A percentile compares a stretch with the other conserved stretches of the same genome.
Evolutionary conservation across 306 rosid species (phyloP).

Genomic region (Benincasa hispida): DNA sequence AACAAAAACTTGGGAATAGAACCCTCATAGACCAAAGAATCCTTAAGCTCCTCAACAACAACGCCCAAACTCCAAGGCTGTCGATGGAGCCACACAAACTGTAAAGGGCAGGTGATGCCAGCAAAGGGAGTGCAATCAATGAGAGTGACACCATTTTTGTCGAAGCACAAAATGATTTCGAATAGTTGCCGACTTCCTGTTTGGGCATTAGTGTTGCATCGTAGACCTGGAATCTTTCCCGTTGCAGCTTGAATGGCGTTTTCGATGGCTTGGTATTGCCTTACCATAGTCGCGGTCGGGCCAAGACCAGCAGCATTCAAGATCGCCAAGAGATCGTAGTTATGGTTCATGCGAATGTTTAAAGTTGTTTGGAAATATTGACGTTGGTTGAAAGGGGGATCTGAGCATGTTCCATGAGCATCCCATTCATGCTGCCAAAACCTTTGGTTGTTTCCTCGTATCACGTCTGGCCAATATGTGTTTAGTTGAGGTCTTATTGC

Average conservation of each 20-base stretch:
- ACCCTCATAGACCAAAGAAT: neutral
- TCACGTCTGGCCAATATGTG: neutral
- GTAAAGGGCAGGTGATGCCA: neutral
- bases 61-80: neutral
- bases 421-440: neutral
- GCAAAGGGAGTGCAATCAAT: neutral
- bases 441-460: neutral
- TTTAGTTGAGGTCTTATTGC: neutral
- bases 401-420: neutral
- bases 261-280: neutral
- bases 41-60: neutral
- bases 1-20: neutral
- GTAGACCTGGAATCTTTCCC: neutral
- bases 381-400: neutral
- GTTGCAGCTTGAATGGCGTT: neutral
- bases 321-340: neutral
- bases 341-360: neutral
- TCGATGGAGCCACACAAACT: neutral
- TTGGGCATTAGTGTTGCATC: neutral
- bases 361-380: neutral
- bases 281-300: neutral
- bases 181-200: neutral
- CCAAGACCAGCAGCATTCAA: neutral
- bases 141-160: neutral
- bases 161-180: neutral